Evolutionary conservation across 805 yeast genomes (phyloP).

Genomic region (Candida ulmi): DNA sequence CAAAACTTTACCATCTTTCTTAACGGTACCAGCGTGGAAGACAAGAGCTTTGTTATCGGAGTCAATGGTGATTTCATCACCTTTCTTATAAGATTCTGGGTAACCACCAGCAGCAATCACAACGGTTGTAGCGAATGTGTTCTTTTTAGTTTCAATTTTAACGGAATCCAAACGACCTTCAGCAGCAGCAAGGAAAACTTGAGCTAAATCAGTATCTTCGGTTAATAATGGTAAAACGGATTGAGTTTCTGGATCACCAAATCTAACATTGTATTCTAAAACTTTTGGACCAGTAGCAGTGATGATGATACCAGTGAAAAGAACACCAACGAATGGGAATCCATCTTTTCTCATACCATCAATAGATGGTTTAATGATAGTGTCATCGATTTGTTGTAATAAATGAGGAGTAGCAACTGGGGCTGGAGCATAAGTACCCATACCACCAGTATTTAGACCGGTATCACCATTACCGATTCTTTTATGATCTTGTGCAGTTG

Average conservation of each 20-base stretch:
- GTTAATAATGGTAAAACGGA: conserved; percentile 85
- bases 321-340: conserved; percentile 89
- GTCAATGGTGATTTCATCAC: conserved; percentile 70
- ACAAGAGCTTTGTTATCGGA: conserved; percentile 52
- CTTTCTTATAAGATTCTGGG: conserved; percentile 82
- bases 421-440: conserved; percentile 99
- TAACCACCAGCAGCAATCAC: conserved; percentile 97
- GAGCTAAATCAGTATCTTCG: conserved; percentile 85
- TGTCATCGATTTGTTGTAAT: conserved; percentile 60
- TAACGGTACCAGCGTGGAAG: conserved; percentile 95
- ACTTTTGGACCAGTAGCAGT: conserved; percentile 89
- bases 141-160: conserved; percentile 43
- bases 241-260: conserved; percentile 99
- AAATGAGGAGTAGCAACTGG: conserved; percentile 84
- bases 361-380: conserved; percentile 85
- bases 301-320: conserved; percentile 93
- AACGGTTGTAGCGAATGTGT: conserved; percentile 80
- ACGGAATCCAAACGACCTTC: conserved; percentile 91
- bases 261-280: conserved; percentile 94
- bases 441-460: conserved; percentile 97
- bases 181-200: conserved; percentile 87
- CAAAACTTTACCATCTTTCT: conserved; percentile 51
- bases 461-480: conserved; percentile 89
- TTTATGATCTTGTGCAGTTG: conserved; percentile 98
- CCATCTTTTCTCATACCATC: conserved; percentile 96